These are phyloP conservation scores for Podila horticola DNA, from an alignment of 192 early-diverging fungal genomes.

Conservation along the genomic window DNA sequence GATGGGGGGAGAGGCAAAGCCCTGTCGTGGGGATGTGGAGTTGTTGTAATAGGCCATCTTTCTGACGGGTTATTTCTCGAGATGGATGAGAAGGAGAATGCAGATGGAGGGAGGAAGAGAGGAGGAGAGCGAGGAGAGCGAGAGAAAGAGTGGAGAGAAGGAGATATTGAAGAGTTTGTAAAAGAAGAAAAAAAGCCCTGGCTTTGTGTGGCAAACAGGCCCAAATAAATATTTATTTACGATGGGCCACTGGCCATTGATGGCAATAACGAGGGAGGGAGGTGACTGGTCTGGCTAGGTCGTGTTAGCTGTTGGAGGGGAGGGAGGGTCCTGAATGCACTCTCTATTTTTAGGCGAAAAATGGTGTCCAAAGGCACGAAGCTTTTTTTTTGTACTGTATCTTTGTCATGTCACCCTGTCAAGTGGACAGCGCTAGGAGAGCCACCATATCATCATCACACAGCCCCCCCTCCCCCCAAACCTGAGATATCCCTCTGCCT, in stretches of 20 bases:
- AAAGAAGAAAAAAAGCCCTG: not conserved
- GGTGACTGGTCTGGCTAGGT: too few species aligned
- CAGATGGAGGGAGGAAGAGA: conserved; percentile 14
- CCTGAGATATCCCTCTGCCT: too few species aligned
- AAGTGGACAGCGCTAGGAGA: not conserved
- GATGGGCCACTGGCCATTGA: too few species aligned
- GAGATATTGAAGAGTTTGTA: conserved; percentile 7
- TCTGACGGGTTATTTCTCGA: too few species aligned
- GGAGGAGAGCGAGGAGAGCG: conserved; percentile 16
- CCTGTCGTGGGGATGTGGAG: conserved; percentile 10
- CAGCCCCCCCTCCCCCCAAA: too few species aligned
- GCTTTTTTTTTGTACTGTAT: too few species aligned
- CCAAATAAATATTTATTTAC: not conserved
- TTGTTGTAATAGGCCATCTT: conserved; percentile 4
- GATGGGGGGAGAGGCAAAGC: conserved; percentile 1
- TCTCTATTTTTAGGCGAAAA: too few species aligned
- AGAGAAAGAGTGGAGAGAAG: conserved; percentile 6
- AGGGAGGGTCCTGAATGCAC: not conserved
- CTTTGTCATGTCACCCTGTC: not conserved
- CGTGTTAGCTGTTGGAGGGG: too few species aligned
- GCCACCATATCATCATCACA: not conserved
- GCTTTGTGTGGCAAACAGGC: too few species aligned
- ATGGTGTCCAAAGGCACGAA: not conserved
- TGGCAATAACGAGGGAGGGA: too few species aligned
- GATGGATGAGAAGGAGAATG: conserved; percentile 13